Conservation (phyloP, 768 basidiomycete species). For the Panaeolus cyanescens region DNA sequence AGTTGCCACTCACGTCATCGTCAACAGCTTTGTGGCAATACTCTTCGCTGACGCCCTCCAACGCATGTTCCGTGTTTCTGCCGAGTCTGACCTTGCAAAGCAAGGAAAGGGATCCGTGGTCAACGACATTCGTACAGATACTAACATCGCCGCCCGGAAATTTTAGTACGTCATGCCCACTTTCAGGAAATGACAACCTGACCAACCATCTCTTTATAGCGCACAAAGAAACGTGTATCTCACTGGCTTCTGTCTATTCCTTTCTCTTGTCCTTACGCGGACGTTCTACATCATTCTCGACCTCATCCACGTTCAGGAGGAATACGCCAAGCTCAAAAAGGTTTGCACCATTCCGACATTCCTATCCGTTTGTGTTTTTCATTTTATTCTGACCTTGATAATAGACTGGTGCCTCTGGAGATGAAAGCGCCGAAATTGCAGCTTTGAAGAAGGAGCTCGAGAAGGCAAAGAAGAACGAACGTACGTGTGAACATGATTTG, state of each 20-base stretch:
- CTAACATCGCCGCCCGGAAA: conserved; percentile 88
- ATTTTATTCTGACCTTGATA: not conserved
- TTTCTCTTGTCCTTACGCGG: conserved; percentile 91
- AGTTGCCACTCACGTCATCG: conserved; percentile 3
- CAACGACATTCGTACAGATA: conserved; percentile 75
- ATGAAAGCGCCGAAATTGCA: conserved; percentile 57
- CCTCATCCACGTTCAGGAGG: conserved; percentile 87
- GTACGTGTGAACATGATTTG: conserved; percentile 34
- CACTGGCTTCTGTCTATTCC: conserved; percentile 92
- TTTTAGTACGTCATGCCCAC: conserved; percentile 71
- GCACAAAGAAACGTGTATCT: conserved; percentile 91
- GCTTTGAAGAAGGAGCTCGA: conserved; percentile 71
- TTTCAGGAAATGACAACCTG: not conserved
- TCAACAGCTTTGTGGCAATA: conserved; percentile 72
- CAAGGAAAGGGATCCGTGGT: conserved; percentile 46
- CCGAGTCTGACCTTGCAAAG: conserved; percentile 72
- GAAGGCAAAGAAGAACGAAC: conserved; percentile 55
- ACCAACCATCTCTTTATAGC: conserved; percentile 34
- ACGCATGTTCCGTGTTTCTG: conserved; percentile 82
- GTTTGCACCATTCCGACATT: conserved; percentile 35
- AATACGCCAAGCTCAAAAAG: conserved; percentile 82
- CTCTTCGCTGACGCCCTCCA: conserved; percentile 92
- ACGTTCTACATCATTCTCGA: conserved; percentile 93
- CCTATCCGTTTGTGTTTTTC: not conserved
- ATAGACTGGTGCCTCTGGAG: conserved; percentile 26